Conservation (phyloP, 345 rosid species). For the Populus deltoides region DNA sequence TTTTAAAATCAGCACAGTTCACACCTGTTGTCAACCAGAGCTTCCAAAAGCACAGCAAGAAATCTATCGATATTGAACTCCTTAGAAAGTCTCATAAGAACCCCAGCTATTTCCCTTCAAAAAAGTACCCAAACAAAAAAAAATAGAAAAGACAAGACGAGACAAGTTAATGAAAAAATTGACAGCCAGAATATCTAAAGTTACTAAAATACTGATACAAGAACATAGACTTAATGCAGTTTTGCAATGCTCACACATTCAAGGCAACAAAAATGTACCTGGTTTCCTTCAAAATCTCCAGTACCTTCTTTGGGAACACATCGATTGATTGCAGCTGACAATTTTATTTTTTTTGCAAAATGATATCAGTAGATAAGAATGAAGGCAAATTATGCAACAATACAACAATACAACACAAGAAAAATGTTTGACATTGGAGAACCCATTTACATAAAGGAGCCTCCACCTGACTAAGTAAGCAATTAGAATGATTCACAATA, state of each 20-base stretch:
- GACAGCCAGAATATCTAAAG: not conserved
- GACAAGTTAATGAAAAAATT: not conserved
- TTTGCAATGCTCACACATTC: not conserved
- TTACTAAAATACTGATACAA: not conserved
- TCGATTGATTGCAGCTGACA: conserved; percentile 64
- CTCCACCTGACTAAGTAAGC: too few relatives aligned
- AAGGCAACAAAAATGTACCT: conserved; percentile 40
- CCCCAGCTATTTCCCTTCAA: conserved; percentile 56
- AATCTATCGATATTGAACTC: conserved; percentile 77
- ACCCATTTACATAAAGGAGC: too few relatives aligned
- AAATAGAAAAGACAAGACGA: not conserved
- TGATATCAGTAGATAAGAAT: conserved; percentile 5
- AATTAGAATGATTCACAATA: too few relatives aligned
- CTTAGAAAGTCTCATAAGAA: conserved; percentile 61
- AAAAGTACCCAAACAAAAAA: conserved; percentile 14
- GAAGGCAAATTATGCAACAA: not conserved
- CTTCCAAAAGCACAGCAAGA: conserved; percentile 55
- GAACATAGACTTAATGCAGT: not conserved
- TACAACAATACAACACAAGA: too few relatives aligned
- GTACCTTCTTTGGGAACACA: conserved; percentile 58
- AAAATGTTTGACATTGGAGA: too few relatives aligned
- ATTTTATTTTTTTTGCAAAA: conserved; percentile 15
- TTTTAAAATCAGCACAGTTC: conserved; percentile 16
- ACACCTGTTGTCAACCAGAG: conserved; percentile 70
- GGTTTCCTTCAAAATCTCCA: conserved; percentile 67